Evolutionary conservation across 331 rosid genomes (phyloP).

Genomic region (Rosa hybrid): DNA sequence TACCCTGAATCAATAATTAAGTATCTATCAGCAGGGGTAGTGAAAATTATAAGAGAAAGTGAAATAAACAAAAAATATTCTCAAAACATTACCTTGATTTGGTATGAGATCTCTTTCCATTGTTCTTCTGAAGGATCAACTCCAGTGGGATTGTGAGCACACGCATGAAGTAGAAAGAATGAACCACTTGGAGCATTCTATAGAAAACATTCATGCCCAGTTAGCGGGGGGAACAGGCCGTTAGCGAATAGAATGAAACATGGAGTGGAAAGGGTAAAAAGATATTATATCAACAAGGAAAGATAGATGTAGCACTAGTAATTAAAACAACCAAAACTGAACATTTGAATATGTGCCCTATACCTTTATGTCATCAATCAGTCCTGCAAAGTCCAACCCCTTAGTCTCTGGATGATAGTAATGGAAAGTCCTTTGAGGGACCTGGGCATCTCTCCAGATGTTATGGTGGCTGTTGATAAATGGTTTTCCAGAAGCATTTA

Average conservation of each 20-base stretch:
- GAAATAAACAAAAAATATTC: slow-evolving; percentile 12
- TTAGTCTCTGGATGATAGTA: slow-evolving; percentile 85
- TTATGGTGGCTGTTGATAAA: slow-evolving; percentile 80
- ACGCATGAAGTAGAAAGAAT: slow-evolving; percentile 97
- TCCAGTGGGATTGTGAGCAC: slow-evolving; percentile 99
- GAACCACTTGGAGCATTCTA: slow-evolving; percentile 96
- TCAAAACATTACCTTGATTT: slow-evolving; percentile 53
- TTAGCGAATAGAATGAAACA: slow-evolving; percentile 26
- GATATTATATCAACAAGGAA: slow-evolving; percentile 12
- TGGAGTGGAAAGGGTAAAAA: slow-evolving; percentile 3
- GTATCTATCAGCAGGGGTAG: slow-evolving; percentile 1
- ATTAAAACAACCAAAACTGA: slow-evolving; percentile 6
- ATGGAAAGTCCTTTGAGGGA: slow-evolving; percentile 76
- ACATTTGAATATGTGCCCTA: neutral
- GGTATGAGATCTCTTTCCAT: slow-evolving; percentile 88
- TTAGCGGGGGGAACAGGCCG: slow-evolving; percentile 6
- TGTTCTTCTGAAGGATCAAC: slow-evolving; percentile 95
- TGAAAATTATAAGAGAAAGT: neutral
- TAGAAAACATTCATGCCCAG: slow-evolving; percentile 21
- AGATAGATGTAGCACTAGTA: neutral
- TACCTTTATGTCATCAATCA: slow-evolving; percentile 84
- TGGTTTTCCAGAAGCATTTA: slow-evolving; percentile 17
- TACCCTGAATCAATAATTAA: slow-evolving; percentile 53
- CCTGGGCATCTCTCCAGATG: slow-evolving; percentile 96
- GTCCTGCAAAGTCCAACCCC: slow-evolving; percentile 83